Conservation (phyloP, 176 grass and related monocot genomes). For the Alopecurus myosuroides region DNA sequence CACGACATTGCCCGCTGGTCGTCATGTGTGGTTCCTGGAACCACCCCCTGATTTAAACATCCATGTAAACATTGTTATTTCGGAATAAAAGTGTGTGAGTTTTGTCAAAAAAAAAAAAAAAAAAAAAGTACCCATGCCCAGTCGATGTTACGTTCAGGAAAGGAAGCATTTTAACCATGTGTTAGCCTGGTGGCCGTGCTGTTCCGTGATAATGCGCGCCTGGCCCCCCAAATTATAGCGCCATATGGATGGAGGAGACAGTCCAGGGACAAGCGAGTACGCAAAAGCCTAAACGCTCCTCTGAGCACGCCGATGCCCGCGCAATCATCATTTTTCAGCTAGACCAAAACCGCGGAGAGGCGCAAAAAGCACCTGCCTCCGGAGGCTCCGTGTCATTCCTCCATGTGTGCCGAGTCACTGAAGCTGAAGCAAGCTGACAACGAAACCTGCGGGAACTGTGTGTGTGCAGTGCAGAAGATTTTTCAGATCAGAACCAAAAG, state of each 20-base stretch:
- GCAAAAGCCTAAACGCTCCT: conserved; percentile 35
- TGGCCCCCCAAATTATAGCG: conserved; percentile 29
- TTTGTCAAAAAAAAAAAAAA: no score
- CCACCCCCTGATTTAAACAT: no score
- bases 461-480: conserved; percentile 27
- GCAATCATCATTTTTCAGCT: conserved; percentile 30
- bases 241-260: conserved; percentile 31
- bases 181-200: background rate
- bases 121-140: no score
- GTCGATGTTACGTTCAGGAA: background rate
- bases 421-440: conserved; percentile 5
- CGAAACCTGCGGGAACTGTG: background rate
- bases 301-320: conserved; percentile 42
- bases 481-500: background rate
- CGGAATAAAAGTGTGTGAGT: no score
- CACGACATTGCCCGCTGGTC: no score
- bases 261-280: conserved; percentile 3
- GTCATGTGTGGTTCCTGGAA: no score
- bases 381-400: background rate
- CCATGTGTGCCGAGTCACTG: background rate
- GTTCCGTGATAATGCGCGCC: conserved; percentile 7
- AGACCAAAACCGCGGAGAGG: conserved; percentile 6
- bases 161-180: conserved; percentile 7
- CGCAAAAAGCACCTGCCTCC: background rate
- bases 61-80: no score